Conservation (phyloP, 108 stramenopile species). For the Conticribra guillardii region DNA sequence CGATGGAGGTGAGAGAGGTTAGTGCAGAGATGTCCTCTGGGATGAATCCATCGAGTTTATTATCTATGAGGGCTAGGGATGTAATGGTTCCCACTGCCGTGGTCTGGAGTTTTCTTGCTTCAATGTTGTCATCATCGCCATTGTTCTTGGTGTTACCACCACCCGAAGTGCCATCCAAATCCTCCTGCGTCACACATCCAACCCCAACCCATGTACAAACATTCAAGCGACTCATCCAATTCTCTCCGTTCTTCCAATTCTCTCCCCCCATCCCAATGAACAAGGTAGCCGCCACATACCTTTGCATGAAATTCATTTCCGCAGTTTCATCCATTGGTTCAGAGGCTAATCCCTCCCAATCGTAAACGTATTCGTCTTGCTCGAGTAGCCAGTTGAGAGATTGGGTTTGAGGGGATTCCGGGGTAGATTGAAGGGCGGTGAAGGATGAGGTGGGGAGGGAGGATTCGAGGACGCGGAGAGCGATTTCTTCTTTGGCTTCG, state of each 20-base stretch:
- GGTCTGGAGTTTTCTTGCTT: background rate
- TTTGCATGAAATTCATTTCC: conserved; percentile 27
- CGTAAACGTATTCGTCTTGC: conserved; percentile 32
- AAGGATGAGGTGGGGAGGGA: conserved; percentile 21
- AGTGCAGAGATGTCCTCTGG: conserved; percentile 21
- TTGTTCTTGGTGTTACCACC: too few species aligned
- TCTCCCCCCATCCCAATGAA: conserved; percentile 20
- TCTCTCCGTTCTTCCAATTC: conserved; percentile 28
- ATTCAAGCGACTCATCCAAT: conserved; percentile 27
- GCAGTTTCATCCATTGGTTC: conserved; percentile 11
- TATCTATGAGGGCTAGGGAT: conserved; percentile 8
- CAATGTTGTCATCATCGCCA: background rate
- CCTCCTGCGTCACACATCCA: conserved; percentile 19
- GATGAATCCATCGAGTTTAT: conserved; percentile 20
- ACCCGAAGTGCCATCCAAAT: too few species aligned
- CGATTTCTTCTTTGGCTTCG: conserved; percentile 2
- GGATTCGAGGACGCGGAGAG: conserved; percentile 12
- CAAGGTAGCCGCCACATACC: conserved; percentile 30
- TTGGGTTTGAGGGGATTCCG: conserved; percentile 9
- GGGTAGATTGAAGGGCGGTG: conserved; percentile 7
- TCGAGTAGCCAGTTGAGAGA: conserved; percentile 28
- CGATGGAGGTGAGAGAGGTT: conserved; percentile 12
- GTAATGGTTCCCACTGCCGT: conserved; percentile 10
- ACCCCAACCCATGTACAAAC: conserved; percentile 49
- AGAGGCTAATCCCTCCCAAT: conserved; percentile 31